Percentiles rank a stretch among this genome's conserved stretches.
phyloP scores from a whole-genome alignment of 2,329 filamentous ascomycete genomes.

The Hypoxylon sp. region DNA sequence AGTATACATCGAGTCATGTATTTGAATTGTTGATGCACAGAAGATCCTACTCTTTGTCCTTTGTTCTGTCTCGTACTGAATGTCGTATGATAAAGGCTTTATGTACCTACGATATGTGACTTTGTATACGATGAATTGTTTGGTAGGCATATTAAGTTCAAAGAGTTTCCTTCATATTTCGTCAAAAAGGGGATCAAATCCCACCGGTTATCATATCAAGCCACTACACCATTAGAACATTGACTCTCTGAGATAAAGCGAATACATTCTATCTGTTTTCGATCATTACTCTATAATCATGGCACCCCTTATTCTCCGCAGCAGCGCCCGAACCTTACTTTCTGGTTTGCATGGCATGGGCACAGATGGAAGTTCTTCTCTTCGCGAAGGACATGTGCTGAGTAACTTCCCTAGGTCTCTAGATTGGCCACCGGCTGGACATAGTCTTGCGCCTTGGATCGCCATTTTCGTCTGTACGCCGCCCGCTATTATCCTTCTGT shows the following conservation, averaged over 20 bases:
- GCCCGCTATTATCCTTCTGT: constrained; percentile 17
- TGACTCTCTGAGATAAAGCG: neutral
- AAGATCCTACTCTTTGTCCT: constrained; percentile 1
- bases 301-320: neutral
- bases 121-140: neutral
- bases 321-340: neutral
- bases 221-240: neutral
- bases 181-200: neutral
- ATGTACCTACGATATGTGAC: neutral
- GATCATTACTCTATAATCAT: neutral
- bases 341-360: neutral
- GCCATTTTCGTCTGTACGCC: constrained; percentile 28
- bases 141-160: neutral
- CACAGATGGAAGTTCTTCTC: neutral
- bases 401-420: constrained; percentile 8
- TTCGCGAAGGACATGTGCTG: neutral
- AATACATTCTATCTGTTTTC: neutral
- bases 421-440: constrained; percentile 33
- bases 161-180: neutral
- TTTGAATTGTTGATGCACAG: neutral
- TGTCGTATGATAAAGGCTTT: neutral
- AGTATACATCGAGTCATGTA: neutral
- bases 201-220: neutral
- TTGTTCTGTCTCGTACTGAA: neutral
- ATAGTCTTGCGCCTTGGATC: constrained; percentile 37